phyloP scores from a whole-genome alignment of 331 rosid genomes.

The Stylosanthes scabra region DNA sequence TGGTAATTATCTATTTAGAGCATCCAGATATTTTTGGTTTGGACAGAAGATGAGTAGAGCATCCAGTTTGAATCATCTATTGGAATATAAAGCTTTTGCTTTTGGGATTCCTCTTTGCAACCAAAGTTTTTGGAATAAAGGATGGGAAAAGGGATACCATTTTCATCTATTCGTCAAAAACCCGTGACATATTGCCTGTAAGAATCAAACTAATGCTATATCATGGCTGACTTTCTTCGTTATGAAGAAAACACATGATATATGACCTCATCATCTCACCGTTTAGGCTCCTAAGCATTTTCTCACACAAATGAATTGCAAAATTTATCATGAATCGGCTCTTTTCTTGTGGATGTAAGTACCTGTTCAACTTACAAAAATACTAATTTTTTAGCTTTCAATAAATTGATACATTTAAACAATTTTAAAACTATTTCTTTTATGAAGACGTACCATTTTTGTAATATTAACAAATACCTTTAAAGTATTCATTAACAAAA shows the following conservation, averaged over 20 bases:
- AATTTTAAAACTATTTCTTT: too few relatives aligned
- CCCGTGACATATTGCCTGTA: background rate
- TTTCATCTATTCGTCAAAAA: background rate
- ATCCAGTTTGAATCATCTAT: slow-evolving; percentile 4
- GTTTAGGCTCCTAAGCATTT: slow-evolving; percentile 1
- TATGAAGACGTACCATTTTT: too few relatives aligned
- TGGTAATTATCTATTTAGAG: too few relatives aligned
- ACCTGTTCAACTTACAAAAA: too few relatives aligned
- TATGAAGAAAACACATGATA: slow-evolving; percentile 2
- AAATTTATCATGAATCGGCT: background rate
- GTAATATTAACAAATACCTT: too few relatives aligned
- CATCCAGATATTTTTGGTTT: background rate
- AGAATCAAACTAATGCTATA: slow-evolving; percentile 15
- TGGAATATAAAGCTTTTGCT: slow-evolving; percentile 39
- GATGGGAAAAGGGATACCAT: slow-evolving; percentile 27
- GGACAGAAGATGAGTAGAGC: too few relatives aligned
- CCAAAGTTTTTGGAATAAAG: background rate
- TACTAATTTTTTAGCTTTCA: too few relatives aligned
- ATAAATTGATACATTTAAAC: too few relatives aligned
- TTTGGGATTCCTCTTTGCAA: slow-evolving; percentile 33
- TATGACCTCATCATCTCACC: background rate
- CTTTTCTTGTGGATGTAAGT: too few relatives aligned
- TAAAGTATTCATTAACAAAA: too few relatives aligned
- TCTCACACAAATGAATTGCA: slow-evolving; percentile 4
- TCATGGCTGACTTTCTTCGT: background rate